These are phyloP conservation scores for Pseudoscleropodium purum DNA, from an alignment of 225 moss, liverwort and hornwort genomes.

Conservation along the genomic window DNA sequence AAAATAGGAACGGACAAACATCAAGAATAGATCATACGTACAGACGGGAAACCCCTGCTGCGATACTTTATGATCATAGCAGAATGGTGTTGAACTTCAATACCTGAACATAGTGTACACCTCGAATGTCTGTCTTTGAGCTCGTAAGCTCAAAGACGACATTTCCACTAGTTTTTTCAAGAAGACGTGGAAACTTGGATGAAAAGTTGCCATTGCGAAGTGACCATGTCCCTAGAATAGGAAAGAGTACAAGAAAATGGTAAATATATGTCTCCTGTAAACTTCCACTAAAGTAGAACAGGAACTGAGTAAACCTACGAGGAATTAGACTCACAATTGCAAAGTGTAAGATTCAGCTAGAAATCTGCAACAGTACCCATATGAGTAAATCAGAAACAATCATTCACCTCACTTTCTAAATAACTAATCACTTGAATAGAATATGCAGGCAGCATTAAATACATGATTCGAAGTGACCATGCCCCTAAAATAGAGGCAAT, in stretches of 20 bases:
- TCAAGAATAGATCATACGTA: not conserved
- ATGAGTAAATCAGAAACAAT: not conserved
- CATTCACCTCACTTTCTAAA: not conserved
- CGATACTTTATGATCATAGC: not conserved
- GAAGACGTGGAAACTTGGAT: constrained; percentile 57
- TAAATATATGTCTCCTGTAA: not conserved
- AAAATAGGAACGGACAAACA: not conserved
- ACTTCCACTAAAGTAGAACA: not conserved
- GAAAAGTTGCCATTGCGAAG: constrained; percentile 68
- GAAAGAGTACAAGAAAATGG: not conserved
- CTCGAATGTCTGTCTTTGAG: constrained; percentile 72
- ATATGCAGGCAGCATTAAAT: not conserved
- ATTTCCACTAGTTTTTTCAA: constrained; percentile 68
- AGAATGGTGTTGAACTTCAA: not conserved
- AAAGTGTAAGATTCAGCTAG: not conserved
- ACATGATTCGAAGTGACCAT: not conserved
- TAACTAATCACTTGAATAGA: not conserved
- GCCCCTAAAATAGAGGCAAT: not conserved
- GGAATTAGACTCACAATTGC: not conserved
- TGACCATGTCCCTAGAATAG: constrained; percentile 62
- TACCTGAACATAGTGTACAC: constrained; percentile 97
- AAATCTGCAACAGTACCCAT: not conserved
- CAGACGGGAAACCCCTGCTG: not conserved
- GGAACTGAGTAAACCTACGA: not conserved
- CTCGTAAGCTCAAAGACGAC: constrained; percentile 87